Conservation (phyloP, 2,329 filamentous ascomycete species). For the Cadophora sp. region DNA sequence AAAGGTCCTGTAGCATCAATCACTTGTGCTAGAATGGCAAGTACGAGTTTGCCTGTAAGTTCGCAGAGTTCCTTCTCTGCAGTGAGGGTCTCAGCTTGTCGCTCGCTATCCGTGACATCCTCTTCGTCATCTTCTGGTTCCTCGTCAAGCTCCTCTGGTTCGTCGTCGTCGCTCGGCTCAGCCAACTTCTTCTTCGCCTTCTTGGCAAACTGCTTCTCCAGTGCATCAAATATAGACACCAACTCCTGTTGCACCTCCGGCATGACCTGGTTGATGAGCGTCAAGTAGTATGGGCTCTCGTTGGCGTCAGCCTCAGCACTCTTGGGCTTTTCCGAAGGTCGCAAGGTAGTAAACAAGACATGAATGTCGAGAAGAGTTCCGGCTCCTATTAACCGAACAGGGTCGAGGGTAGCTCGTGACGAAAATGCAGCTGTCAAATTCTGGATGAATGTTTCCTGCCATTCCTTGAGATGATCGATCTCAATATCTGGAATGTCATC, state of each 20-base stretch:
- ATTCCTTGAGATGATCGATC: constrained; percentile 63
- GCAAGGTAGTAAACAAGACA: constrained; percentile 77
- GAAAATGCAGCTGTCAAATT: constrained; percentile 73
- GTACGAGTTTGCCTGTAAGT: constrained; percentile 82
- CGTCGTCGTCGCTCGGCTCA: constrained; percentile 74
- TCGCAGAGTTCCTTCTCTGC: constrained; percentile 88
- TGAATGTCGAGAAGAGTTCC: constrained; percentile 83
- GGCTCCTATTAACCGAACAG: constrained; percentile 77
- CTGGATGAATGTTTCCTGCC: constrained; percentile 63
- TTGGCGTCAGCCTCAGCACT: constrained; percentile 52
- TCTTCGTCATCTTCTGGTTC: constrained; percentile 66
- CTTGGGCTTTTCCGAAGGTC: constrained; percentile 51
- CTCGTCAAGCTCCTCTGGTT: constrained; percentile 69
- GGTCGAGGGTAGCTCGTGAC: constrained; percentile 73
- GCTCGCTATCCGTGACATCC: constrained; percentile 62
- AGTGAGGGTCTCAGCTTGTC: constrained; percentile 70
- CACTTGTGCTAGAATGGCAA: constrained; percentile 77
- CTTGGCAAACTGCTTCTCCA: constrained; percentile 81
- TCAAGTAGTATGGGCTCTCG: constrained; percentile 60
- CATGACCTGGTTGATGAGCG: constrained; percentile 73
- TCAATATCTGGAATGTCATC: constrained; percentile 63
- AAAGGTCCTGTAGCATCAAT: constrained; percentile 69
- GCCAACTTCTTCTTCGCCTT: constrained; percentile 67
- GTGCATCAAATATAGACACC: constrained; percentile 76
- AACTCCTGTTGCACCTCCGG: constrained; percentile 69